These are phyloP conservation scores for Alternaria longipes DNA, from an alignment of 2,329 filamentous ascomycete species.

Conservation along the genomic window DNA sequence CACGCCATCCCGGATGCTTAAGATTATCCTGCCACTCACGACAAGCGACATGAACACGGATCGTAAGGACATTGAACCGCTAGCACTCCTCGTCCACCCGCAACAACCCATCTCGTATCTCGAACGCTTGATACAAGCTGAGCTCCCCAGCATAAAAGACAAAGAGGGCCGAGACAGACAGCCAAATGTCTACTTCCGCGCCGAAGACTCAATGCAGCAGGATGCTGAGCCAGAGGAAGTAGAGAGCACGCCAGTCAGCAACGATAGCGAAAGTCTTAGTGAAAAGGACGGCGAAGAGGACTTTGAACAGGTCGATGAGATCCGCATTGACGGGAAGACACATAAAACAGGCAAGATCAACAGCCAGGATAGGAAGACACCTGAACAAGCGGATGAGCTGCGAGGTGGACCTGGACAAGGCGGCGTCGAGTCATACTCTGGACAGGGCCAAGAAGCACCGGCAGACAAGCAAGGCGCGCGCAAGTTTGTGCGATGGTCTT, in stretches of 20 bases:
- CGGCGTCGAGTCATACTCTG: slow-evolving; percentile 75
- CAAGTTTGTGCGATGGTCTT: slow-evolving; percentile 86
- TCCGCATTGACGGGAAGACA: slow-evolving; percentile 60
- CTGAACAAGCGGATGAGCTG: slow-evolving; percentile 48
- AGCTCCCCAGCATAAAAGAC: slow-evolving; percentile 73
- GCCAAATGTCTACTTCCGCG: slow-evolving; percentile 80
- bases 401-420: slow-evolving; percentile 63
- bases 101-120: slow-evolving; percentile 92
- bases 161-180: slow-evolving; percentile 73
- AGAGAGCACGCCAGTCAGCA: slow-evolving; percentile 37
- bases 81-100: slow-evolving; percentile 86
- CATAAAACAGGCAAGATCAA: slow-evolving; percentile 57
- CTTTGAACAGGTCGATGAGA: slow-evolving; percentile 59
- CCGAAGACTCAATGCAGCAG: slow-evolving; percentile 75
- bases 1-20: slow-evolving; percentile 80
- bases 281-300: slow-evolving; percentile 50
- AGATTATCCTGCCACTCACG: slow-evolving; percentile 79
- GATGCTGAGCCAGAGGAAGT: slow-evolving; percentile 51
- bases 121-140: slow-evolving; percentile 86
- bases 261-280: slow-evolving; percentile 35
- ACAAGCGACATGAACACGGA: slow-evolving; percentile 67
- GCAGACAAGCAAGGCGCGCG: slow-evolving; percentile 56
- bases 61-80: slow-evolving; percentile 78
- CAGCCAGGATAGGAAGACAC: slow-evolving; percentile 35
- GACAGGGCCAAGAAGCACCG: slow-evolving; percentile 69